phyloP scores from a whole-genome alignment of 306 rosid species.

The Arachis hypogaea region DNA sequence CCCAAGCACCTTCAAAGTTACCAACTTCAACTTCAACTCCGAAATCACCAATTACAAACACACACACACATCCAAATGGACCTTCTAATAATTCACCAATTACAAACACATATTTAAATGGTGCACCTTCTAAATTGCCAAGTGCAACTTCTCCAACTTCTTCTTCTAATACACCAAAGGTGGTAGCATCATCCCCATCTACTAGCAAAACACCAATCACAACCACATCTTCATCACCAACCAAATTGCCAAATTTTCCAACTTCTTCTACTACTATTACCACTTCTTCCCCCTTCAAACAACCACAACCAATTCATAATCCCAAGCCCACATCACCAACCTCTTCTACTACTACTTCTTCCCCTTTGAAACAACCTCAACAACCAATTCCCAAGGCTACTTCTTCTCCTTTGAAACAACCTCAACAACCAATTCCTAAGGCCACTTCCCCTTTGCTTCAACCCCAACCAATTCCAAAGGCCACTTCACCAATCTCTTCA shows the following conservation, averaged over 20 bases:
- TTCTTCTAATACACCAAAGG: slow-evolving; percentile 22
- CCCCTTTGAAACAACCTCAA: not conserved
- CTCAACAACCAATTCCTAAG: not conserved
- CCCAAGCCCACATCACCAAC: not conserved
- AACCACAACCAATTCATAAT: not conserved
- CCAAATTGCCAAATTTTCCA: not conserved
- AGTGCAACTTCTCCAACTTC: slow-evolving; percentile 23
- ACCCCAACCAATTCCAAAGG: slow-evolving; percentile 12
- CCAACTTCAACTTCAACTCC: slow-evolving; percentile 32
- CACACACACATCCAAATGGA: not conserved
- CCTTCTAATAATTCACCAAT: slow-evolving; percentile 37
- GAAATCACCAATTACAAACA: not conserved
- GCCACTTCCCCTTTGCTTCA: not conserved
- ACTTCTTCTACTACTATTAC: not conserved
- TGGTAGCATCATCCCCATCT: slow-evolving; percentile 23
- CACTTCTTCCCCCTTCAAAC: not conserved
- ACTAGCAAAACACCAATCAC: slow-evolving; percentile 2
- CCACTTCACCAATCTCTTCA: not conserved
- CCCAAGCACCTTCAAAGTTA: slow-evolving; percentile 41
- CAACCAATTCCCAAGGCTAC: not conserved
- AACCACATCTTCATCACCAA: not conserved
- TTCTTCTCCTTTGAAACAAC: slow-evolving; percentile 5
- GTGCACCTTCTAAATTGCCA: slow-evolving; percentile 39
- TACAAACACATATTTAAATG: not conserved
- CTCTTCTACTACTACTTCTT: not conserved